Percentiles rank a stretch among this genome's conserved stretches.
Conservation (phyloP, 352 stramenopile genomes). For the Phytophthora tubulina region DNA sequence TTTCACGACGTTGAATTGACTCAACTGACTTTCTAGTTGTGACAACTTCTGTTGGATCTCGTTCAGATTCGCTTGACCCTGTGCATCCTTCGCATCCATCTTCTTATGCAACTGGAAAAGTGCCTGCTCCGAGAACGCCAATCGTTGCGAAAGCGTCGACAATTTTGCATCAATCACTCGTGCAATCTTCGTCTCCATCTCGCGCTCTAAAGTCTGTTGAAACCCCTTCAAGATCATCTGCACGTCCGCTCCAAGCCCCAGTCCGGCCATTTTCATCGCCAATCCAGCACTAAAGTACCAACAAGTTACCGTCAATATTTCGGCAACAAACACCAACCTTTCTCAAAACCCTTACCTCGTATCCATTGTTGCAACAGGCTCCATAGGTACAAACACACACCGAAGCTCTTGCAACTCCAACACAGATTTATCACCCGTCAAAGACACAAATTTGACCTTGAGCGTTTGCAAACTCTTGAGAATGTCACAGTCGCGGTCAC, state of each 20-base stretch:
- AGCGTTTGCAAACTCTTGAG: slow-evolving; percentile 62
- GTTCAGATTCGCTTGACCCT: slow-evolving; percentile 48
- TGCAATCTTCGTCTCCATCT: slow-evolving; percentile 78
- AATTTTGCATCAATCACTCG: slow-evolving; percentile 71
- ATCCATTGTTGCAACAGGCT: slow-evolving; percentile 23
- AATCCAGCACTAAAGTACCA: slow-evolving; percentile 24
- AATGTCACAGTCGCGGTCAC: slow-evolving; percentile 55
- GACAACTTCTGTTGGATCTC: slow-evolving; percentile 59
- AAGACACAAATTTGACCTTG: slow-evolving; percentile 78
- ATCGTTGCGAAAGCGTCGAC: slow-evolving; percentile 55
- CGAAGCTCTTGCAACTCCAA: slow-evolving; percentile 53
- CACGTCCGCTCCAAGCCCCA: slow-evolving; percentile 37
- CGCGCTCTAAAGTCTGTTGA: slow-evolving; percentile 68
- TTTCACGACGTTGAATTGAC: slow-evolving; percentile 31
- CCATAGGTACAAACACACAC: slow-evolving; percentile 52
- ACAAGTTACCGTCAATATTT: background rate
- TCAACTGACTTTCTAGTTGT: slow-evolving; percentile 50
- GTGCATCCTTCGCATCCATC: slow-evolving; percentile 47
- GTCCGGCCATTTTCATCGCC: slow-evolving; percentile 22
- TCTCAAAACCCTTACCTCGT: slow-evolving; percentile 16
- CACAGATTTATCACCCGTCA: slow-evolving; percentile 63
- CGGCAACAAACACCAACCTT: background rate
- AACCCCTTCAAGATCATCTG: slow-evolving; percentile 57
- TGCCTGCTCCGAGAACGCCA: slow-evolving; percentile 73
- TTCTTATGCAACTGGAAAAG: slow-evolving; percentile 73